A percentile compares a stretch with the other conserved stretches of the same genome.
Evolutionary conservation across 768 basidiomycete species (phyloP).

Genomic region (Tulasnella sp.): DNA sequence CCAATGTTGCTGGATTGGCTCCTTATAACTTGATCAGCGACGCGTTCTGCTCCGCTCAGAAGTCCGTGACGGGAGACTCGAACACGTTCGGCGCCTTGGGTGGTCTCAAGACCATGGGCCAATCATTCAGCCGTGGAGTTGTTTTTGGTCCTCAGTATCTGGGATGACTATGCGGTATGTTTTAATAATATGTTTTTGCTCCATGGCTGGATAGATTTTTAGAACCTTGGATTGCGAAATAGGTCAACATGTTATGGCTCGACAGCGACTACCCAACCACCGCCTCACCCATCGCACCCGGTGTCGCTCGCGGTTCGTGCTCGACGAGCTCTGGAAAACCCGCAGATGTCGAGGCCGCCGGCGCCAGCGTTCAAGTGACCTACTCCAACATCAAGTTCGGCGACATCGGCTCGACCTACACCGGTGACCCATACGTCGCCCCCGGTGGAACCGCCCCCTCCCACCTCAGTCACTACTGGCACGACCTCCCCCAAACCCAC

Average conservation of each 20-base stretch:
- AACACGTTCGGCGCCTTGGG: slow-evolving; percentile 35
- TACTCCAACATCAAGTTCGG: slow-evolving; percentile 20
- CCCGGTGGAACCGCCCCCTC: background rate
- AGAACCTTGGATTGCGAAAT: too few relatives aligned
- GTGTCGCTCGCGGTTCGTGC: slow-evolving; percentile 15
- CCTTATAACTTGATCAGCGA: slow-evolving; percentile 18
- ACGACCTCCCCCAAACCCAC: too few relatives aligned
- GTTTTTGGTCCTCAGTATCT: slow-evolving; percentile 41
- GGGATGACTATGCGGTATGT: slow-evolving; percentile 49
- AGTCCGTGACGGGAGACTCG: slow-evolving; percentile 34
- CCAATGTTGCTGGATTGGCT: slow-evolving; percentile 36
- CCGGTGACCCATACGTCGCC: slow-evolving; percentile 8
- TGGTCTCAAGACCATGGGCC: slow-evolving; percentile 31
- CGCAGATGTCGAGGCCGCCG: slow-evolving; percentile 13
- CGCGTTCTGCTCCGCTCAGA: slow-evolving; percentile 14
- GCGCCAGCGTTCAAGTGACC: slow-evolving; percentile 8
- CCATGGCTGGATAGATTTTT: too few relatives aligned
- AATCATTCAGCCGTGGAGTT: slow-evolving; percentile 34
- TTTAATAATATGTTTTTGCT: too few relatives aligned
- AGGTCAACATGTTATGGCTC: slow-evolving; percentile 50
- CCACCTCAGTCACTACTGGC: background rate
- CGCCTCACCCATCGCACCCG: background rate
- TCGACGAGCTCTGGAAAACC: slow-evolving; percentile 15
- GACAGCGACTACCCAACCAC: slow-evolving; percentile 16
- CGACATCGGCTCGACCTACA: slow-evolving; percentile 10